These are phyloP conservation scores for Aspergillus steynii DNA, from an alignment of 495 filamentous ascomycete genomes.

Conservation along the genomic window DNA sequence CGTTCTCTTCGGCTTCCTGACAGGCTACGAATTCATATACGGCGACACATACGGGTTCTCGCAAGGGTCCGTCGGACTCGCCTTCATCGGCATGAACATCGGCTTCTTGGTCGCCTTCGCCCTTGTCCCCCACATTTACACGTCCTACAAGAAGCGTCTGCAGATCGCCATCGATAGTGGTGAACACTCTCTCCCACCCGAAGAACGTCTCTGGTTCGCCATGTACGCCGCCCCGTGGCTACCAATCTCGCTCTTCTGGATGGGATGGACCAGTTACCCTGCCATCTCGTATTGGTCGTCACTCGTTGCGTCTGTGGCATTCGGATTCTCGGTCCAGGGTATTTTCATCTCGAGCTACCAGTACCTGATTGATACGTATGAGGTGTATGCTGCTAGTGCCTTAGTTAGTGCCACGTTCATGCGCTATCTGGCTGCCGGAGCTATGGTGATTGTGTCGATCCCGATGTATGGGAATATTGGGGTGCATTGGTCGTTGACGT, in stretches of 20 bases:
- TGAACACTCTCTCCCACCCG: neutral
- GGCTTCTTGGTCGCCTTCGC: constrained; percentile 49
- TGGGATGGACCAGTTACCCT: constrained; percentile 12
- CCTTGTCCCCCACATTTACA: constrained; percentile 50
- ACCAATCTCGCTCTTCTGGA: constrained; percentile 15
- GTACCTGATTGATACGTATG: constrained; percentile 7
- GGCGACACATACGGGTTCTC: constrained; percentile 51
- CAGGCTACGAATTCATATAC: constrained; percentile 63
- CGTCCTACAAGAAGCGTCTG: constrained; percentile 8
- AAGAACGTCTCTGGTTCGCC: constrained; percentile 13
- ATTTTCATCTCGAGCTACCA: constrained; percentile 5
- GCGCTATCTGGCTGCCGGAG: constrained; percentile 4
- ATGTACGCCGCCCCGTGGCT: constrained; percentile 10
- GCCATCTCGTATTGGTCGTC: constrained; percentile 9
- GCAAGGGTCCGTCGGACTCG: constrained; percentile 49
- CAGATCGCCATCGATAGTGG: neutral
- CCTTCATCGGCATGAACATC: constrained; percentile 55
- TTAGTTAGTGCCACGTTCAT: constrained; percentile 6
- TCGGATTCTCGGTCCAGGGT: constrained; percentile 6
- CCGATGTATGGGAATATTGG: constrained; percentile 7
- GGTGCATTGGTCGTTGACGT: constrained; percentile 4
- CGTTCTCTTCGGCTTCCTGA: constrained; percentile 61
- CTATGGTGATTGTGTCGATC: constrained; percentile 9
- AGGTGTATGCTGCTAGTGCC: constrained; percentile 6
- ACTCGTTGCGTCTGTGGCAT: constrained; percentile 2